Conservation (phyloP, 225 moss, liverwort and hornwort genomes). For the Polytrichum formosum region DNA sequence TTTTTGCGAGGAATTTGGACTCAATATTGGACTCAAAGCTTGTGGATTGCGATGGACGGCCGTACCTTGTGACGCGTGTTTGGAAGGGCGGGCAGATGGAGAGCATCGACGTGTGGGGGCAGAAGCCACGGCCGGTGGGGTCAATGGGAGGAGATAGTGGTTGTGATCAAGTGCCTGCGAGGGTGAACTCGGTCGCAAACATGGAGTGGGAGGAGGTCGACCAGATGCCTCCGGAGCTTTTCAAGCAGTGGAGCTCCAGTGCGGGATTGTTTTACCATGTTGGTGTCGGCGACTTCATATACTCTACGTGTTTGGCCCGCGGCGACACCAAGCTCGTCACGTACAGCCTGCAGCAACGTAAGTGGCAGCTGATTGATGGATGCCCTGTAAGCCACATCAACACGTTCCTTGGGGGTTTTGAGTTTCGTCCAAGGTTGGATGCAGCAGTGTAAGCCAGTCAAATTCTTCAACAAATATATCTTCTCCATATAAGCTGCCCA, state of each 20-base stretch:
- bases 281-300: constrained; percentile 57
- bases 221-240: constrained; percentile 47
- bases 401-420: constrained; percentile 59
- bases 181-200: constrained; percentile 24
- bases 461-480: too few species aligned
- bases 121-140: constrained; percentile 14
- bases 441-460: constrained; percentile 26
- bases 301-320: constrained; percentile 52
- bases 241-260: constrained; percentile 54
- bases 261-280: constrained; percentile 53
- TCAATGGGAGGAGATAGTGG: neutral
- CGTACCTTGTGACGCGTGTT: constrained; percentile 51
- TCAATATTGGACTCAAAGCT: constrained; percentile 54
- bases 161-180: neutral
- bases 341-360: constrained; percentile 34
- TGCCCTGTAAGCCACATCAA: constrained; percentile 57
- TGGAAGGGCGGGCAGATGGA: constrained; percentile 63
- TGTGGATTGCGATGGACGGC: constrained; percentile 50
- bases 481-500: too few species aligned
- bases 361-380: constrained; percentile 58
- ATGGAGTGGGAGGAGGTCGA: constrained; percentile 58
- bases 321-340: constrained; percentile 58
- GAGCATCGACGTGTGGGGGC: constrained; percentile 63
- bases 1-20: constrained; percentile 48
- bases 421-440: constrained; percentile 55